Evolutionary conservation across 768 basidiomycete genomes (phyloP).

Genomic region (Suillus subaureus): DNA sequence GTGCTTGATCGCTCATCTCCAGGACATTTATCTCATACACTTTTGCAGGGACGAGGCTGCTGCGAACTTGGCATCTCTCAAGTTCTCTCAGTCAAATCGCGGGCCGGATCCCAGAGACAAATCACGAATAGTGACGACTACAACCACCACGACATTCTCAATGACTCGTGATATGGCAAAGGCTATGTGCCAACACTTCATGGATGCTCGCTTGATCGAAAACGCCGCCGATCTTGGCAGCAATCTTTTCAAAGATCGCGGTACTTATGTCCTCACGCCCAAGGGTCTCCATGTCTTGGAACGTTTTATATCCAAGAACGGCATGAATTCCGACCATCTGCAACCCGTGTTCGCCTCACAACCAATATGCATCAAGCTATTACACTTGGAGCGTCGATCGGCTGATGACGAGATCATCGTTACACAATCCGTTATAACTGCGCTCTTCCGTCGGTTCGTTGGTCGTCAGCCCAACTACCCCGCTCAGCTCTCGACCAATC

Average conservation of each 20-base stretch:
- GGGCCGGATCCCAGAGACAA: constrained; percentile 98
- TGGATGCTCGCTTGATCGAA: constrained; percentile 98
- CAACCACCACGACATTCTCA: constrained; percentile 98
- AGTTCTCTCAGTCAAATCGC: constrained; percentile 99
- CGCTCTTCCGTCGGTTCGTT: constrained; percentile 93
- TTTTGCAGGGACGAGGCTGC: constrained; percentile 88
- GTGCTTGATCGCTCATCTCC: constrained; percentile 33
- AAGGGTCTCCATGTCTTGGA: constrained; percentile 99
- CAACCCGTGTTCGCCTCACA: constrained; percentile 87
- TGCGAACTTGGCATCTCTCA: constrained; percentile 89
- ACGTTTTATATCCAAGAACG: constrained; percentile 99
- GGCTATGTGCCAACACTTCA: constrained; percentile 99
- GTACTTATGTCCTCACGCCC: constrained; percentile 92
- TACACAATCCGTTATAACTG: constrained; percentile 89
- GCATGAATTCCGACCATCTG: constrained; percentile 93
- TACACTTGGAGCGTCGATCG: constrained; percentile 92
- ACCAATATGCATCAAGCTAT: constrained; percentile 95
- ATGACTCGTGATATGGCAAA: constrained; percentile 99
- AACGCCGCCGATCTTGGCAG: constrained; percentile 91
- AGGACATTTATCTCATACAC: constrained; percentile 15
- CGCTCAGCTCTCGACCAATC: constrained; percentile 43
- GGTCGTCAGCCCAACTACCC: constrained; percentile 86
- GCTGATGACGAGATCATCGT: constrained; percentile 98
- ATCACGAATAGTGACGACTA: constrained; percentile 96
- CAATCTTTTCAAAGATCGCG: constrained; percentile 95